Base-by-base conservation (phyloP, 139 green algal genomes). In the Haematococcus sp. region DNA sequence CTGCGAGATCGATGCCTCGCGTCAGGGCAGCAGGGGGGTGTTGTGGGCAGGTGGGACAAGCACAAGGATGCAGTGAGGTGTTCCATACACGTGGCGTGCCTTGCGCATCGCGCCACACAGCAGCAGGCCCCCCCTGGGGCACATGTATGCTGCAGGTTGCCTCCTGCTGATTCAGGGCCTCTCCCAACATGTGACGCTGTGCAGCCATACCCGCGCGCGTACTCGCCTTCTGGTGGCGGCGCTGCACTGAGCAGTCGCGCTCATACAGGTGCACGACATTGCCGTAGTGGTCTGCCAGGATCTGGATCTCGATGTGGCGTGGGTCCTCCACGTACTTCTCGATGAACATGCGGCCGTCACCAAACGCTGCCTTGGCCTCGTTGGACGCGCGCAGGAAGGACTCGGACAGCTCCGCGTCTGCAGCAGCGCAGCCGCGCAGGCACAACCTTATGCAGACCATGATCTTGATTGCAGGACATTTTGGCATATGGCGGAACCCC, bases 171-270 rank as follows among this genome's bases (percentile, higher is more conserved):
- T n/a, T n/a, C n/a, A n/a, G n/a, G n/a, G n/a, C n/a, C n/a, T n/a
- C n/a, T n/a, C n/a, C n/a, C n/a, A n/a, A n/a, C n/a, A n/a, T n/a
- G n/a, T n/a, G n/a, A n/a, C n/a, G n/a, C n/a, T n/a, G n/a, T n/a
- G n/a, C n/a, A n/a, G n/a, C n/a, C 54, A 61, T 23, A 61, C 54
- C 27, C 16, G 54, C 54, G 28, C 58, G 16, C 58, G 16, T 20
- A n/a, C n/a, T n/a, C 74, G 91, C 89, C 84, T 99, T 99, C 70
- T 99, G 95, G 80, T 99, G 96, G n/a, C 95, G 86, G 31, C 95
- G 84, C 83, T 99, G 95, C 69, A 98, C 94, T 27, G 86, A 96
- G 90, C 95, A 99, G 75, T 99, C 95, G 32, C 95, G 87, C 78
- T 98, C 94, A 71, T 94, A 94, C 32, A 99, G 81, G 88, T 98